Percentiles rank a stretch among this genome's conserved stretches.
Conservation (phyloP, 148 eudicot genomes). For the Amaranthus hypochondriacus region DNA sequence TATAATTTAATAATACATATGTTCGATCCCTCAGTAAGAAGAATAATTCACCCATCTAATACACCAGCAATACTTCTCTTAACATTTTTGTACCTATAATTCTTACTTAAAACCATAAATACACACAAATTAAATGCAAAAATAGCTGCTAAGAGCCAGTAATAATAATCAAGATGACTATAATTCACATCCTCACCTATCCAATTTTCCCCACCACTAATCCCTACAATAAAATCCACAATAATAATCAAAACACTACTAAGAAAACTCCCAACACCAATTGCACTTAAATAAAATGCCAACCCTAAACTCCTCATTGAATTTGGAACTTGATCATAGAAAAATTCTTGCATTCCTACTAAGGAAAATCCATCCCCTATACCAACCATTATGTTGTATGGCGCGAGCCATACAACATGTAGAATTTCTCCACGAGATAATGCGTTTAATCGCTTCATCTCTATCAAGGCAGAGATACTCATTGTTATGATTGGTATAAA, state of each 20-base stretch:
- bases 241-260: slow-evolving; percentile 37
- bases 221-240: slow-evolving; percentile 35
- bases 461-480: slow-evolving; percentile 42
- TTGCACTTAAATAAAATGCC: slow-evolving; percentile 49
- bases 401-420: slow-evolving; percentile 53
- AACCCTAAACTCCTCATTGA: slow-evolving; percentile 65
- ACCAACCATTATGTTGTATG: slow-evolving; percentile 46
- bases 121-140: slow-evolving; percentile 22
- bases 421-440: slow-evolving; percentile 19
- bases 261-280: slow-evolving; percentile 44
- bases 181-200: slow-evolving; percentile 42
- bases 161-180: slow-evolving; percentile 42
- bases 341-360: slow-evolving; percentile 64
- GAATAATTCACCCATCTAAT: too few relatives aligned
- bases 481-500: slow-evolving; percentile 31
- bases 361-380: slow-evolving; percentile 52
- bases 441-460: slow-evolving; percentile 30
- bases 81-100: slow-evolving; percentile 37
- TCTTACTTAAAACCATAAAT: slow-evolving; percentile 27
- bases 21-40: too few relatives aligned
- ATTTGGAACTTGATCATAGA: slow-evolving; percentile 66
- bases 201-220: slow-evolving; percentile 37
- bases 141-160: slow-evolving; percentile 37
- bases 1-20: too few relatives aligned
- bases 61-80: slow-evolving; percentile 1